Conservation (phyloP, 768 basidiomycete genomes). For the Boletus huronensis region DNA sequence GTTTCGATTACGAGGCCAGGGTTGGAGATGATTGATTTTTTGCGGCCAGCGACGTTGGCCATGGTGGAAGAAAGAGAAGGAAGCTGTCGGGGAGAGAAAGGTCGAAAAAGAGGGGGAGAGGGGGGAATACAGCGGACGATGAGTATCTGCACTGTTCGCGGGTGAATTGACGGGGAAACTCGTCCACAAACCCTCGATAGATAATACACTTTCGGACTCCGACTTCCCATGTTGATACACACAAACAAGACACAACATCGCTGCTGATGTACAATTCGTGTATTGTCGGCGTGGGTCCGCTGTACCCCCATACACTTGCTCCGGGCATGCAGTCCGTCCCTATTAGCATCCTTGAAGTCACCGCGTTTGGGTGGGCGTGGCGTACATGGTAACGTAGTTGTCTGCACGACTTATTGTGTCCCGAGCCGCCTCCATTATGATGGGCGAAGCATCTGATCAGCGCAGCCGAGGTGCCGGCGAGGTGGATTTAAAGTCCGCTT, state of each 20-base stretch:
- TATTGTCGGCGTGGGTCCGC: background rate
- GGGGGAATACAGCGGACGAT: background rate
- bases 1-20: constrained; percentile 67
- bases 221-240: constrained; percentile 25
- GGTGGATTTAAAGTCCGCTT: constrained; percentile 19
- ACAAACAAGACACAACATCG: constrained; percentile 26
- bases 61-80: constrained; percentile 28
- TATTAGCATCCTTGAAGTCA: background rate
- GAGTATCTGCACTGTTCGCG: constrained; percentile 7
- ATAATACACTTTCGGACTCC: constrained; percentile 34
- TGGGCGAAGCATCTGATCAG: background rate
- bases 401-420: background rate
- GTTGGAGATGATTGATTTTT: constrained; percentile 73
- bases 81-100: background rate
- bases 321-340: background rate
- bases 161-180: constrained; percentile 11
- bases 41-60: constrained; percentile 61
- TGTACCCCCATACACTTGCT: background rate
- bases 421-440: background rate
- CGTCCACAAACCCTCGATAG: constrained; percentile 13
- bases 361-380: background rate
- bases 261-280: too few relatives aligned
- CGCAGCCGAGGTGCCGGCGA: constrained; percentile 7
- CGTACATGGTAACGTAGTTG: background rate
- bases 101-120: background rate